These are phyloP conservation scores for Lathyrus sativus DNA, from an alignment of 306 rosid species.

Conservation along the genomic window DNA sequence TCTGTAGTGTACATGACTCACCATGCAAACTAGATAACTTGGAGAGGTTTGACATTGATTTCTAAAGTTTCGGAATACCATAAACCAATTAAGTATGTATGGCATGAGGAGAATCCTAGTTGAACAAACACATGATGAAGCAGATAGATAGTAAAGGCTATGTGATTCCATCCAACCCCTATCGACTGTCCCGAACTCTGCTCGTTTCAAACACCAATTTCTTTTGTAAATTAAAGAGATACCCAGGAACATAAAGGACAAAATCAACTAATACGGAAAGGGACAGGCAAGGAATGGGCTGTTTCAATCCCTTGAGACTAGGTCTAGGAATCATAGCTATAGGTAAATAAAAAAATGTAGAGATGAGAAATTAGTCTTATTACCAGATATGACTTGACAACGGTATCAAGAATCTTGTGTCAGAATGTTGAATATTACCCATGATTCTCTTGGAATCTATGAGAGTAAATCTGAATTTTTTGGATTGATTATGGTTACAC, in stretches of 20 bases:
- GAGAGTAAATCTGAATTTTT: too few relatives aligned
- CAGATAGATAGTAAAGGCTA: neutral
- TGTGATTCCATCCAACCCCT: neutral
- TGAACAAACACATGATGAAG: neutral
- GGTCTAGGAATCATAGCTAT: neutral
- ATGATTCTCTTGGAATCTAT: too few relatives aligned
- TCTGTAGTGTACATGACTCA: too few relatives aligned
- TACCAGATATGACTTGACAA: neutral
- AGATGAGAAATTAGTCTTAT: neutral
- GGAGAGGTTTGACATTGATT: too few relatives aligned
- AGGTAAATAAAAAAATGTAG: neutral
- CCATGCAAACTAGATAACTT: too few relatives aligned
- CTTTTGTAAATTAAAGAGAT: neutral
- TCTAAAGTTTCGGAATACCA: too few relatives aligned
- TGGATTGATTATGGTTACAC: too few relatives aligned
- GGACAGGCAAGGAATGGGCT: neutral
- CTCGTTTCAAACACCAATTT: neutral
- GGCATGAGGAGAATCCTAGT: neutral
- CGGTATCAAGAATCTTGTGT: neutral
- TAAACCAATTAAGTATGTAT: too few relatives aligned
- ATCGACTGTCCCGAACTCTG: neutral
- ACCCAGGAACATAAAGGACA: neutral
- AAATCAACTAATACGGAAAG: neutral
- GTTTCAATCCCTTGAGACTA: neutral
- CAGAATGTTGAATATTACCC: too few relatives aligned